These are phyloP conservation scores for Daldinia concentrica DNA, from an alignment of 495 filamentous ascomycete genomes.

Conservation along the genomic window DNA sequence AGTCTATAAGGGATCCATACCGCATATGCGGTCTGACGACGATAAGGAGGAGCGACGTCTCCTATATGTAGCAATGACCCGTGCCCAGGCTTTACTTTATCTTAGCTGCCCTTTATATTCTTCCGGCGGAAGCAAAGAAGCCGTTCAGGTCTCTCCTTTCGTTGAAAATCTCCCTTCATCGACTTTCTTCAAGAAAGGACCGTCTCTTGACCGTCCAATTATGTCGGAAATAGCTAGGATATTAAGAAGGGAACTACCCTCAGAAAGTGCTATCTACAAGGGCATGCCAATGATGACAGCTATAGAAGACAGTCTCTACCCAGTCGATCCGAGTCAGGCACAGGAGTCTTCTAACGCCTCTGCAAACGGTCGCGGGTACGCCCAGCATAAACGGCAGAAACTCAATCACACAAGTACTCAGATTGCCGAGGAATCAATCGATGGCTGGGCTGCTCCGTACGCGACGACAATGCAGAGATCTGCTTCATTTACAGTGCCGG, in stretches of 20 bases:
- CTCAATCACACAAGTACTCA: conserved; percentile 39
- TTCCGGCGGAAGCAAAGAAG: conserved; percentile 45
- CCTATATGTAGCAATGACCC: conserved; percentile 97
- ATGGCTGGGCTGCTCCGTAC: conserved; percentile 49
- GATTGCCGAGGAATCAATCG: conserved; percentile 36
- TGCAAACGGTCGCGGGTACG: conserved; percentile 3
- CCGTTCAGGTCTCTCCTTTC: conserved; percentile 54
- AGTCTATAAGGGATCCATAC: conserved; percentile 90
- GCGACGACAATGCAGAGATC: conserved; percentile 59
- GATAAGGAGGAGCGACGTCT: conserved; percentile 88
- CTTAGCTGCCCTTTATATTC: conserved; percentile 75
- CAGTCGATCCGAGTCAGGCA: conserved; percentile 49
- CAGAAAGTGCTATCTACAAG: conserved; percentile 52
- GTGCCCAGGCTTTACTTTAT: conserved; percentile 91
- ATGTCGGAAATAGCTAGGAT: conserved; percentile 54
- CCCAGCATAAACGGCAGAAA: conserved; percentile 46
- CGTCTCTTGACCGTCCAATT: conserved; percentile 55
- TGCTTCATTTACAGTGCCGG: conserved; percentile 52
- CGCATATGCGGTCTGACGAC: conserved; percentile 92
- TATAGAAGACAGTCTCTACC: conserved; percentile 53
- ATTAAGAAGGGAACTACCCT: conserved; percentile 51
- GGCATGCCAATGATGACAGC: conserved; percentile 52
- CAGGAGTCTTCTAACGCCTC: conserved; percentile 17
- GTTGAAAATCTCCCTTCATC: conserved; percentile 46
- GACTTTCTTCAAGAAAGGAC: conserved; percentile 54